A percentile compares a stretch with the other conserved stretches of the same genome.
phyloP scores from a whole-genome alignment of 768 basidiomycete species.

The Macrocybe gigantea region DNA sequence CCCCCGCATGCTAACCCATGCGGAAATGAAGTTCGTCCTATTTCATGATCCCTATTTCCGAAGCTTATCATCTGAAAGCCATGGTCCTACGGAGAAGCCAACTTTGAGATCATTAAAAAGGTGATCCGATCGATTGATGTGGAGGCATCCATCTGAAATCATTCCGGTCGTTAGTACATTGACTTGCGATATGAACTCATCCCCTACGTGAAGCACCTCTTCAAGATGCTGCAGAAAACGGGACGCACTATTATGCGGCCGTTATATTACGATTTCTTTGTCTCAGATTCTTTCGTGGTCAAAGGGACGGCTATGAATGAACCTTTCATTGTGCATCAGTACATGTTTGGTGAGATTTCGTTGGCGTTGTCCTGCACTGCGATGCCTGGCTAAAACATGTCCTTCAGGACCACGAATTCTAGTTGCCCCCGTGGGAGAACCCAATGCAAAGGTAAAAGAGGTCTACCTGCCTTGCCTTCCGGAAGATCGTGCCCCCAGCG shows the following conservation, averaged over 20 bases:
- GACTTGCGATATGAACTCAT: constrained; percentile 28
- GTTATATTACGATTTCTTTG: constrained; percentile 26
- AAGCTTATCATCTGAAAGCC: constrained; percentile 14
- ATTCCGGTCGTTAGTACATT: constrained; percentile 20
- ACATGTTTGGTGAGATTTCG: constrained; percentile 23
- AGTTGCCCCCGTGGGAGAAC: constrained; percentile 25
- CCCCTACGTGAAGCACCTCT: constrained; percentile 25
- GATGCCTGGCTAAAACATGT: not conserved
- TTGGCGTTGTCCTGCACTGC: not conserved
- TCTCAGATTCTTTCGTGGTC: constrained; percentile 20
- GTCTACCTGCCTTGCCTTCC: constrained; percentile 23
- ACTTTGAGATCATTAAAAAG: constrained; percentile 28
- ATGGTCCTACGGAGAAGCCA: constrained; percentile 29
- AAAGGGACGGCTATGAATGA: constrained; percentile 21
- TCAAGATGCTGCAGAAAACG: constrained; percentile 23
- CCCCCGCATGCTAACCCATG: constrained; percentile 23
- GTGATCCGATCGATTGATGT: constrained; percentile 3
- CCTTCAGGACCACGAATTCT: constrained; percentile 22
- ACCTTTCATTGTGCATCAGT: constrained; percentile 23
- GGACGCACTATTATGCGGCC: constrained; percentile 26
- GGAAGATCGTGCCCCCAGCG: not conserved
- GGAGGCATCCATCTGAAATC: too few species aligned
- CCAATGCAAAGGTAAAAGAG: constrained; percentile 19
- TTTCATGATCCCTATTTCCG: not conserved
- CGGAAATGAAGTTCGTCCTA: constrained; percentile 22